Evolutionary conservation across 495 filamentous ascomycete genomes (phyloP), one percentile per base, ranked within the genome.

Genomic region (Aspergillus baeticus): DNA sequence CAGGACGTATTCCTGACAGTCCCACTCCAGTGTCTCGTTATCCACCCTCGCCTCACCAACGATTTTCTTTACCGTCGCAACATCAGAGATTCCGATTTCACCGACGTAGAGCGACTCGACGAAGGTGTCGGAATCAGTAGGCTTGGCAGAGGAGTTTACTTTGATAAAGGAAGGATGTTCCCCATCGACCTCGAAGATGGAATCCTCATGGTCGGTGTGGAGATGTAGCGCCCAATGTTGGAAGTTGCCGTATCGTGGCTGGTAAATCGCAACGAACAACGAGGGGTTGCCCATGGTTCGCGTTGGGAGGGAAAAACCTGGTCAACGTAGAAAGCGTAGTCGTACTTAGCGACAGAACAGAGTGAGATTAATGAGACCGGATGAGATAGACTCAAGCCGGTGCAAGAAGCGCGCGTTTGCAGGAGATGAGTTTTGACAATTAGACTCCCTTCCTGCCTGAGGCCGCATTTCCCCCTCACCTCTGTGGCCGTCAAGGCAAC

Each of bases 1-100:
- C 11, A 70, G 48, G 18, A 67, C 61, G 41, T 65, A 67, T 13
- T 67, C 64, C 52, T 67, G 64, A 41, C 60, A 70, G 36, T 70
- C 62, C 65, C 60, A 65, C 39, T 62, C 60, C 3, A 63, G 51
- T 2, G 65, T 65, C 53, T 65, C 58, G 33, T 64, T 64, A 33
- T 68, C 65, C 14, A 64, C 57, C 6, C 10, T 33, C 10, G 56
- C 55, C 10, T 43, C 38, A 7, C 42, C 37, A 7, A 59, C 59
- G 10, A 62, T 45, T 10, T 46, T 26, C 31, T 57, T 60, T 11
- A 64, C 51, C 15, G 51, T 57, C 11, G 38, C 36, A 4, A 67
- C 45, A 33, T 63, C 55, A 1, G 36, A 22, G 1, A 52, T 43
- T 1, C 64, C 51, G 33, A 64, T 53, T 14, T 55, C 53, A 17